Conservation (phyloP, 352 stramenopile genomes). For the Thalassiosira hispida region DNA sequence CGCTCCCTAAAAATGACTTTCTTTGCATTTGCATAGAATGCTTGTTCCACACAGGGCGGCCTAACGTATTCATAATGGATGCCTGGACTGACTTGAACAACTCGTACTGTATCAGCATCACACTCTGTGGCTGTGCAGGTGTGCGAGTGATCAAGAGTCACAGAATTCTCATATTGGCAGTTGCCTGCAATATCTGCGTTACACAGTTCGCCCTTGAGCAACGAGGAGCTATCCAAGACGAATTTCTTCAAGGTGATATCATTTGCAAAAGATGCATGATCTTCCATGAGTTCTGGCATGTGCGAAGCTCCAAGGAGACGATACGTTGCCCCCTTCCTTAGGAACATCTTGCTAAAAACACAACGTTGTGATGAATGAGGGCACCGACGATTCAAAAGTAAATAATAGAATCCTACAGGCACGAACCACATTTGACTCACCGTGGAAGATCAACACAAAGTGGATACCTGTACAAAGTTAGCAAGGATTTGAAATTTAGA, state of each 20-base stretch:
- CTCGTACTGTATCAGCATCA: slow-evolving; percentile 65
- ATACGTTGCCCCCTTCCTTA: slow-evolving; percentile 61
- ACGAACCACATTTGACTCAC: background rate
- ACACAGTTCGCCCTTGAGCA: slow-evolving; percentile 59
- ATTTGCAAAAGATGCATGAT: slow-evolving; percentile 47
- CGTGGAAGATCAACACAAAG: slow-evolving; percentile 49
- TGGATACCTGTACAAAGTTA: slow-evolving; percentile 19
- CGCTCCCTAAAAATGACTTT: slow-evolving; percentile 56
- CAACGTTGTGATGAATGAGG: background rate
- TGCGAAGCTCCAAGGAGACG: slow-evolving; percentile 51
- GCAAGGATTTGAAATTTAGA: too few relatives aligned
- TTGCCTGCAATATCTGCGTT: slow-evolving; percentile 38
- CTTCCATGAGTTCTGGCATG: slow-evolving; percentile 58
- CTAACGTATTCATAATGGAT: slow-evolving; percentile 82
- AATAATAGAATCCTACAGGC: background rate
- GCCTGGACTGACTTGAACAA: slow-evolving; percentile 63
- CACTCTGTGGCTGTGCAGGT: slow-evolving; percentile 64
- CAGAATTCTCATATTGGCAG: slow-evolving; percentile 57
- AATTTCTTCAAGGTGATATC: slow-evolving; percentile 54
- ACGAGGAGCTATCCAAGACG: slow-evolving; percentile 36
- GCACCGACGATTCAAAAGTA: background rate
- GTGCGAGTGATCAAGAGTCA: slow-evolving; percentile 56
- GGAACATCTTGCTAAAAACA: slow-evolving; percentile 61
- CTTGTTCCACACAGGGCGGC: slow-evolving; percentile 75
- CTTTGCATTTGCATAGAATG: slow-evolving; percentile 72